These are phyloP conservation scores for Cenococcum geophilum DNA, from an alignment of 495 filamentous ascomycete genomes.

Conservation along the genomic window DNA sequence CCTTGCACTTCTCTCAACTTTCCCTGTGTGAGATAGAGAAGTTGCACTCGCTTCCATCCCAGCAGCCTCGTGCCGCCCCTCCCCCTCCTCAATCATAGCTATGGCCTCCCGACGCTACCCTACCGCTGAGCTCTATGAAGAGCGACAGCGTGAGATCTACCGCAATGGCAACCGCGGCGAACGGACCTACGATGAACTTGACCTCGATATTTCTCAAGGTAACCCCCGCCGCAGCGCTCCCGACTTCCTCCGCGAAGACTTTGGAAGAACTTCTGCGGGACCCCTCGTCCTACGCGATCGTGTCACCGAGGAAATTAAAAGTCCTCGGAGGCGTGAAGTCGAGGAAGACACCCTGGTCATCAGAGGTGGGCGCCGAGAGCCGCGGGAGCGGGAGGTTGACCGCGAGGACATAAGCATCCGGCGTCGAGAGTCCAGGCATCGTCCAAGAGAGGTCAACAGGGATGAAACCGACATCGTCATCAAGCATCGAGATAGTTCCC, in stretches of 20 bases:
- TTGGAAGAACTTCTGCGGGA: slow-evolving; percentile 41
- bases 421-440: slow-evolving; percentile 18
- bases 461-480: slow-evolving; percentile 35
- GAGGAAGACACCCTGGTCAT: slow-evolving; percentile 27
- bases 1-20: not conserved
- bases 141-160: slow-evolving; percentile 44
- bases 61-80: not conserved
- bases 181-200: slow-evolving; percentile 37
- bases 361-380: slow-evolving; percentile 21
- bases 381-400: slow-evolving; percentile 37
- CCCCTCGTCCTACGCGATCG: slow-evolving; percentile 44
- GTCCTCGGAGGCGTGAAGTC: slow-evolving; percentile 31
- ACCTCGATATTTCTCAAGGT: slow-evolving; percentile 33
- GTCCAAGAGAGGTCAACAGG: slow-evolving; percentile 30
- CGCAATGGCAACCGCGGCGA: slow-evolving; percentile 32
- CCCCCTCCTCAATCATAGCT: not conserved
- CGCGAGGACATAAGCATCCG: slow-evolving; percentile 40
- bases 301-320: slow-evolving; percentile 27
- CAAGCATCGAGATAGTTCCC: slow-evolving; percentile 19
- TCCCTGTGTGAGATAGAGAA: not conserved
- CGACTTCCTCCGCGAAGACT: slow-evolving; percentile 52
- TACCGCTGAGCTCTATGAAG: slow-evolving; percentile 42
- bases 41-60: not conserved
- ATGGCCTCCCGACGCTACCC: slow-evolving; percentile 38
- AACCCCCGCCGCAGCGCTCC: slow-evolving; percentile 39